A percentile compares a stretch with the other conserved stretches of the same genome.
phyloP scores from a whole-genome alignment of 2,329 filamentous ascomycete species.

The Chaetomium strumarium region DNA sequence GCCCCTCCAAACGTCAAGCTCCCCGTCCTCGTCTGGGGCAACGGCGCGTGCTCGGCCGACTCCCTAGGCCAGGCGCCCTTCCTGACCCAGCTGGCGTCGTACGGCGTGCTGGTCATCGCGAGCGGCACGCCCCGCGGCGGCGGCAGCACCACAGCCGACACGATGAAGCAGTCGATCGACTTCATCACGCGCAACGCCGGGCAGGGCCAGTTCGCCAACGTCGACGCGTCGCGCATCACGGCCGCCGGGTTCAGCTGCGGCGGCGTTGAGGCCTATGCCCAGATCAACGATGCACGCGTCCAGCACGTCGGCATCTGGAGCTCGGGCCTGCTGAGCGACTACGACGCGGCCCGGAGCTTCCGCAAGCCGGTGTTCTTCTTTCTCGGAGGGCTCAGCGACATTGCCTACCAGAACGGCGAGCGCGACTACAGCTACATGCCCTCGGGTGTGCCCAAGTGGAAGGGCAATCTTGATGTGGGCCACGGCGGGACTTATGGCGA shows the following conservation, averaged over 20 bases:
- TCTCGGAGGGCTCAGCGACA: slow-evolving; percentile 15
- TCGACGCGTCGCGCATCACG: slow-evolving; percentile 25
- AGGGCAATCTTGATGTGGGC: slow-evolving; percentile 19
- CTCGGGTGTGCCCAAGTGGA: slow-evolving; percentile 16
- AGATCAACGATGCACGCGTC: slow-evolving; percentile 21
- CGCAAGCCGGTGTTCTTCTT: slow-evolving; percentile 21
- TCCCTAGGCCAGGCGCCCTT: slow-evolving; percentile 4
- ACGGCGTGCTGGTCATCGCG: slow-evolving; percentile 26
- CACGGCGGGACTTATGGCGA: slow-evolving; percentile 17
- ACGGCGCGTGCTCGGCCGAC: slow-evolving; percentile 27
- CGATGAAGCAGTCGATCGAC: slow-evolving; percentile 23
- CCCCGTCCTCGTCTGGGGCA: slow-evolving; percentile 29
- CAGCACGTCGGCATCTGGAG: slow-evolving; percentile 10
- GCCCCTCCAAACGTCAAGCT: slow-evolving; percentile 17
- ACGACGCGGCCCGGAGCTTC: slow-evolving; percentile 7
- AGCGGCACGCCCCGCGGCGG: slow-evolving; percentile 20
- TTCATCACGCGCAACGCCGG: slow-evolving; percentile 21
- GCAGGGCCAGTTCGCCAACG: slow-evolving; percentile 17
- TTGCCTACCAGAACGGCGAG: slow-evolving; percentile 20
- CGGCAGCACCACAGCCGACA: slow-evolving; percentile 22
- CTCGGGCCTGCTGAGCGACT: slow-evolving; percentile 8
- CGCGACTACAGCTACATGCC: slow-evolving; percentile 17
- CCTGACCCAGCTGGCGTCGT: slow-evolving; percentile 25
- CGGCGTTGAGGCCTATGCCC: slow-evolving; percentile 27
- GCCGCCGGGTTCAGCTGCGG: slow-evolving; percentile 29